These are phyloP conservation scores for Ceratocystis albifundus DNA, from an alignment of 2,329 filamentous ascomycete species.

Conservation along the genomic window DNA sequence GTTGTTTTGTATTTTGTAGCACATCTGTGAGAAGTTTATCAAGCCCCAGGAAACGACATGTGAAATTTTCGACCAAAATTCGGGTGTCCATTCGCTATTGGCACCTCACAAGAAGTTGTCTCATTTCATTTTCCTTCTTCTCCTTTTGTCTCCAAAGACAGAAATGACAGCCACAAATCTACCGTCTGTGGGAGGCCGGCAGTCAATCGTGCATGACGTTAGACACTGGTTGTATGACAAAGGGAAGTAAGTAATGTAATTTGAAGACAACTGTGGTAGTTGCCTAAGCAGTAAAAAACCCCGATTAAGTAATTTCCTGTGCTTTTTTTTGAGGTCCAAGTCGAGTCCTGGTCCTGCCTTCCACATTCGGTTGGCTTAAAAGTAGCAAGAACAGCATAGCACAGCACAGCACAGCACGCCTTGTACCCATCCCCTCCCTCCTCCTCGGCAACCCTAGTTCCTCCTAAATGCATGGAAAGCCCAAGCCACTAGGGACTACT, in stretches of 20 bases:
- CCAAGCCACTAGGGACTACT: neutral
- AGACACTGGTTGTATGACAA: neutral
- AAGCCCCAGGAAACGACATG: too few species aligned
- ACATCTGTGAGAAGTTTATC: too few species aligned
- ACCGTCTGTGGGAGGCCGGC: constrained; percentile 1
- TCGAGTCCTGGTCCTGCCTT: too few species aligned
- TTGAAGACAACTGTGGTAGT: neutral
- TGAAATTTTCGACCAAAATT: neutral
- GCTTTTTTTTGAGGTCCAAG: neutral
- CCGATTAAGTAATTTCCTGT: constrained; percentile 1
- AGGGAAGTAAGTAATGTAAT: neutral
- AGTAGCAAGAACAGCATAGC: neutral
- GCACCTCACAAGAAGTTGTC: neutral
- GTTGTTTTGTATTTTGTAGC: too few species aligned
- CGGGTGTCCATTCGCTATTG: neutral
- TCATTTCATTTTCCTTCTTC: neutral
- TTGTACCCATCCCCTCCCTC: too few species aligned
- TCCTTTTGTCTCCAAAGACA: neutral
- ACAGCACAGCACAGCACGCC: too few species aligned
- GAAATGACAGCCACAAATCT: neutral
- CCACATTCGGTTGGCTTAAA: neutral
- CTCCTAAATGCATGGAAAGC: neutral
- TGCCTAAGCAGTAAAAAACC: neutral
- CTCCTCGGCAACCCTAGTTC: neutral
- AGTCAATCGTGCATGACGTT: constrained; percentile 1